Conservation (phyloP, 768 basidiomycete species). For the Podaxis sp. region DNA sequence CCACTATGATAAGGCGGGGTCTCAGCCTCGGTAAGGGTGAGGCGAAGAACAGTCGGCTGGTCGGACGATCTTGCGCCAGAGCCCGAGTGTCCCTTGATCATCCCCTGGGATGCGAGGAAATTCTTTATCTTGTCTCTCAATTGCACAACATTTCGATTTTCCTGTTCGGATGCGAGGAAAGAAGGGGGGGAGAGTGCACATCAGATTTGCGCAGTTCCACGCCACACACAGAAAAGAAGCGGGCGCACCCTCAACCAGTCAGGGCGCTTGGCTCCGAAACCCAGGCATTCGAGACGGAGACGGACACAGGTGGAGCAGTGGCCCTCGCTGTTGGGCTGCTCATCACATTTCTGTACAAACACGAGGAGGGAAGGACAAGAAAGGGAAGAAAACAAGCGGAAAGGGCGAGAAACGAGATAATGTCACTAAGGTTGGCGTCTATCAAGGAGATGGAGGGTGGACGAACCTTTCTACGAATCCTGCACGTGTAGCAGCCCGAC, state of each 20-base stretch:
- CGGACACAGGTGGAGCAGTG: slow-evolving; percentile 76
- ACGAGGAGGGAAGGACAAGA: slow-evolving; percentile 6
- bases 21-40: slow-evolving; percentile 44
- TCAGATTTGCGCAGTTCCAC: background rate
- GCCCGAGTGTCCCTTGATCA: slow-evolving; percentile 88
- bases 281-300: slow-evolving; percentile 79
- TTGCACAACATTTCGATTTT: slow-evolving; percentile 63
- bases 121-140: slow-evolving; percentile 77
- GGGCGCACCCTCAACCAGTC: slow-evolving; percentile 76
- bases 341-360: slow-evolving; percentile 75
- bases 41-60: slow-evolving; percentile 51
- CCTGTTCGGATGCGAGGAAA: slow-evolving; percentile 38
- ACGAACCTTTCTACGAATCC: slow-evolving; percentile 79
- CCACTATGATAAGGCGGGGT: slow-evolving; percentile 40
- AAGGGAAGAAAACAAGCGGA: slow-evolving; percentile 1
- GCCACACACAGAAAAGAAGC: slow-evolving; percentile 14
- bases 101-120: slow-evolving; percentile 77
- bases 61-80: slow-evolving; percentile 58
- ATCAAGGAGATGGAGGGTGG: slow-evolving; percentile 5
- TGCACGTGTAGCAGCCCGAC: slow-evolving; percentile 87
- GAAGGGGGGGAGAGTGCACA: background rate
- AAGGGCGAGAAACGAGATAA: slow-evolving; percentile 3
- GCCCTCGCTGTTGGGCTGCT: slow-evolving; percentile 58
- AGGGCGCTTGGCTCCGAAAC: slow-evolving; percentile 82
- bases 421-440: slow-evolving; percentile 2